These are phyloP conservation scores for Cyberlindnera suaveolens DNA, from an alignment of 805 yeast genomes.

Conservation along the genomic window DNA sequence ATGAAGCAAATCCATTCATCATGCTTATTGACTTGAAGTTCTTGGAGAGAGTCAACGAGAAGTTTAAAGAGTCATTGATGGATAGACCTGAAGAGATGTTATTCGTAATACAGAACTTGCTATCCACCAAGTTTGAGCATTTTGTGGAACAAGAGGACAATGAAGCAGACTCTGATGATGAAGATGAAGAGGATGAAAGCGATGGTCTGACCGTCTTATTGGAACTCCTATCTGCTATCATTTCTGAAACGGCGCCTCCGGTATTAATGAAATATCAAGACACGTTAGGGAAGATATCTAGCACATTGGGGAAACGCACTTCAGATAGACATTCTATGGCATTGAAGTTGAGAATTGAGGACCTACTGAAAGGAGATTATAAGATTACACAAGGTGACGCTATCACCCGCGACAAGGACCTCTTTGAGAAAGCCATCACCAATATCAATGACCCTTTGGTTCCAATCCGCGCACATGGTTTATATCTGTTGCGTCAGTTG, in stretches of 20 bases:
- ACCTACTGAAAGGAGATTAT: conserved; percentile 9
- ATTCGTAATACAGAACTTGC: conserved; percentile 37
- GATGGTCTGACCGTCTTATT: conserved; percentile 30
- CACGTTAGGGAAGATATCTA: conserved; percentile 26
- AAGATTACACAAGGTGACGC: conserved; percentile 5
- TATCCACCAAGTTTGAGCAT: conserved; percentile 21
- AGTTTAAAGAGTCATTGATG: conserved; percentile 45
- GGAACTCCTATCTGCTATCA: conserved; percentile 32
- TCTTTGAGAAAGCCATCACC: conserved; percentile 53
- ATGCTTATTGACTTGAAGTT: conserved; percentile 56
- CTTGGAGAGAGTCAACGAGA: conserved; percentile 53
- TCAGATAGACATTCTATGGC: conserved; percentile 13
- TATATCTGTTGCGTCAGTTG: conserved; percentile 55
- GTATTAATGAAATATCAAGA: conserved; percentile 17
- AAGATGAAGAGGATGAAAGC: conserved; percentile 20
- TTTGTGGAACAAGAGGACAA: conserved; percentile 12
- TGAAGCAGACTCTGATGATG: conserved; percentile 36
- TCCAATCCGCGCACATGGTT: conserved; percentile 85
- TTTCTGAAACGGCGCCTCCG: conserved; percentile 24
- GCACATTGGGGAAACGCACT: conserved; percentile 9
- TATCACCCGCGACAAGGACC: conserved; percentile 27
- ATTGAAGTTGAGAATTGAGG: conserved; percentile 14
- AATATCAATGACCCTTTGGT: conserved; percentile 71
- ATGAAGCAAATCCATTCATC: conserved; percentile 41
- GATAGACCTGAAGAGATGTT: conserved; percentile 49